Evolutionary conservation across 257 asterid species (phyloP), one percentile per base, ranked within the genome.

Genomic region (Ballota nigra): DNA sequence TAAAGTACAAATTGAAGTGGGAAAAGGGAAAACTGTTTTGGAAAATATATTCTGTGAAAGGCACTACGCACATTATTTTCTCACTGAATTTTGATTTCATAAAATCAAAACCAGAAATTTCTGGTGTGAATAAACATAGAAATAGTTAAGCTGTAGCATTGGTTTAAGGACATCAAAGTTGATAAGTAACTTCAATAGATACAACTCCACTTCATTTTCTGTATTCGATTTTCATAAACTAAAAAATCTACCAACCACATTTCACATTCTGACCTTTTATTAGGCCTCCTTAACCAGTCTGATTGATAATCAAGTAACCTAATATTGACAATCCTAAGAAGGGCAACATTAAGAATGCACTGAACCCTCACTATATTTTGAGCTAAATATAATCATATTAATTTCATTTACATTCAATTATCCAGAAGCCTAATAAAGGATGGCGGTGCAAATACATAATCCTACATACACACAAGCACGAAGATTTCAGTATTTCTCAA

Each of bases 341-440:
- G 22, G 2, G 18, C 3, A 20, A 18, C 68, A 71, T 1, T 26
- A 8, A 38, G 63, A 68, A 51, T 59, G 38, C 55, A 58, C 43
- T 29, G 23, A 70, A 33, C 49, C 45, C 66, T 49, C 64, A 56
- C 38, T 43, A 28, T n/a, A 19, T 20, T 56, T 18, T 40, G 68
- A 75, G 71, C 63, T 18, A 43, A 59, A 8, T 15, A 31, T 47
- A 23, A 31, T 47, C 70, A 71, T 28, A 38, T 43, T 22, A 11
- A 53, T 68, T 26, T 23, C 2, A 53, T 47, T 13, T 22, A 49
- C 22, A 38, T 57, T 45, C 52, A 19, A 59, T 36, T 7, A 47
- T 26, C 43, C 38, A 62, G 16, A 72, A 76, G 61, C 52, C n/a
- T 29, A 58, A 47, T 52, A 63, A 80, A 56, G 15, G 38, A 8